Evolutionary conservation across 148 eudicot genomes (phyloP).

Genomic region (Rhododendron kiyosumense): DNA sequence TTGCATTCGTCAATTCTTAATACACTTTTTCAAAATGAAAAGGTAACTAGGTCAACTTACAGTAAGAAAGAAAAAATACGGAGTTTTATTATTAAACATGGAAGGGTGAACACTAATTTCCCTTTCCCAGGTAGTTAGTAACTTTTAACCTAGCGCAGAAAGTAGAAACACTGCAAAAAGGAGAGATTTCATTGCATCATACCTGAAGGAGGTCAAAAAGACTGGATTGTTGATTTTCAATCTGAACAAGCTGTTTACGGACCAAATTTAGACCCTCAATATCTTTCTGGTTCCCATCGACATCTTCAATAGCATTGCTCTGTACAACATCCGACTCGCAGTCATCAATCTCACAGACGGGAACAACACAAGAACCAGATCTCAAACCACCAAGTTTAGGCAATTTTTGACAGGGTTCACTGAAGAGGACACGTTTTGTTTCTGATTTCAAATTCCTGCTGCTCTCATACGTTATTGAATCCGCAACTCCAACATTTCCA

Average conservation of each 20-base stretch:
- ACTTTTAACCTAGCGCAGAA: neutral
- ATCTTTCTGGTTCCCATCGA: constrained; percentile 38
- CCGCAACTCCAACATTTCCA: neutral
- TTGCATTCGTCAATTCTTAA: neutral
- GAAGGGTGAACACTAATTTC: neutral
- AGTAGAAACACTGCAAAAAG: neutral
- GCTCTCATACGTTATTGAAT: constrained; percentile 9
- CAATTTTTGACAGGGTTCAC: constrained; percentile 23
- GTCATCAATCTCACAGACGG: constrained; percentile 34
- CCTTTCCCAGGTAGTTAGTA: neutral
- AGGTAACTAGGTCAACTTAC: neutral
- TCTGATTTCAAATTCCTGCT: constrained; percentile 19
- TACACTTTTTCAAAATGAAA: neutral
- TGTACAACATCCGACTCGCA: constrained; percentile 8
- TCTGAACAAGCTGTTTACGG: constrained; percentile 65
- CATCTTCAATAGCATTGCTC: constrained; percentile 27
- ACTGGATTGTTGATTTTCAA: constrained; percentile 68
- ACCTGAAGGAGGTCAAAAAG: constrained; percentile 71
- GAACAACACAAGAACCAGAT: constrained; percentile 51
- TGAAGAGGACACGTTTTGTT: constrained; percentile 21
- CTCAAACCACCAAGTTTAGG: constrained; percentile 25
- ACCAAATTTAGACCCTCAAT: constrained; percentile 50
- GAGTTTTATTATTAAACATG: neutral
- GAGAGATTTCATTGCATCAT: neutral
- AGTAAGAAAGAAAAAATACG: neutral